Percentiles rank a stretch among this genome's conserved stretches.
phyloP scores from a whole-genome alignment of 2,329 filamentous ascomycete genomes.

The Penicillium rolfsii region DNA sequence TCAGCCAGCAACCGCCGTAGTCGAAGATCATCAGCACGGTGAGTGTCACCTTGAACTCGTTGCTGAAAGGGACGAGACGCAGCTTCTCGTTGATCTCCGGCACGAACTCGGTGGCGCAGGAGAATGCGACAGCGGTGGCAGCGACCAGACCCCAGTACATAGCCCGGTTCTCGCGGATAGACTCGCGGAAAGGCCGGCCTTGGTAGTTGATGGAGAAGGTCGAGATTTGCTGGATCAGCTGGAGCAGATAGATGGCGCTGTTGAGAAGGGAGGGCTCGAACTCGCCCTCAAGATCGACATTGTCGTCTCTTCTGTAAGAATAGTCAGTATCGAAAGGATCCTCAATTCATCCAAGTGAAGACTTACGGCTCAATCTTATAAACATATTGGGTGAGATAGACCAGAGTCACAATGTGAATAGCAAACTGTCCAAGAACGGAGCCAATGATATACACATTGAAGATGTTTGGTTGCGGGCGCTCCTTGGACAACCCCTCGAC shows the following conservation, averaged over 20 bases:
- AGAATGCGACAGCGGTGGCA: constrained; percentile 87
- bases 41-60: constrained; percentile 86
- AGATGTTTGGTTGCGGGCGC: constrained; percentile 96
- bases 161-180: constrained; percentile 89
- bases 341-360: neutral
- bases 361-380: constrained; percentile 83
- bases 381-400: constrained; percentile 90
- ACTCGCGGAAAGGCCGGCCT: constrained; percentile 94
- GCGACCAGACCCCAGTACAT: constrained; percentile 98
- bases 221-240: constrained; percentile 97
- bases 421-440: constrained; percentile 97
- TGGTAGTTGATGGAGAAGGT: constrained; percentile 99
- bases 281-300: constrained; percentile 90
- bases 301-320: constrained; percentile 53
- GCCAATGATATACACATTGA: constrained; percentile 98
- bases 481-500: constrained; percentile 96
- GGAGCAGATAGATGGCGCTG: constrained; percentile 93
- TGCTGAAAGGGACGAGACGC: constrained; percentile 85
- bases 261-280: constrained; percentile 94
- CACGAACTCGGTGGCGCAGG: constrained; percentile 91
- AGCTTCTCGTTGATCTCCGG: constrained; percentile 94
- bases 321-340: constrained; percentile 38
- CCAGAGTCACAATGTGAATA: constrained; percentile 88
- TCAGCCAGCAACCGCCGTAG: constrained; percentile 81
- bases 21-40: constrained; percentile 84